A percentile compares a stretch with the other conserved stretches of the same genome.
Evolutionary conservation across 176 grass and related monocot species (phyloP).

Genomic region (Avena insularis): DNA sequence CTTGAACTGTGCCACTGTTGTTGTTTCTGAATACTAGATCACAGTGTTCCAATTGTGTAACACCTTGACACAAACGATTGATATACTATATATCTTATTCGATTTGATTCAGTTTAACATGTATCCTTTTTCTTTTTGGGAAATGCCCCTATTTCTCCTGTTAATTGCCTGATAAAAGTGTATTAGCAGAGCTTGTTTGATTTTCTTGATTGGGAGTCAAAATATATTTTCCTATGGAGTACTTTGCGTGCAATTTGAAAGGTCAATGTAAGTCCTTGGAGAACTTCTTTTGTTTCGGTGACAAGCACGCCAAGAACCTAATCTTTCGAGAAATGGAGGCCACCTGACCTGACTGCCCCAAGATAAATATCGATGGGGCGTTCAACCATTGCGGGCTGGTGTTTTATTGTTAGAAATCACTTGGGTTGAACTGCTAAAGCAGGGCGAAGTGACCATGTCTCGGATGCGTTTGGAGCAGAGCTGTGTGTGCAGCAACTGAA

Average conservation of each 20-base stretch:
- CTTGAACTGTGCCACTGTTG: neutral
- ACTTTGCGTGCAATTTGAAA: neutral
- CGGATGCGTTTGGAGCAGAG: too few species aligned
- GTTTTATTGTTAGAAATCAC: too few species aligned
- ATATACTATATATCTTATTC: neutral
- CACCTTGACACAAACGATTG: neutral
- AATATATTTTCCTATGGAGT: neutral
- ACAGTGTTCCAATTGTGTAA: neutral
- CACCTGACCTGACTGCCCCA: neutral
- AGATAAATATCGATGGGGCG: neutral
- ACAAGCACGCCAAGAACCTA: neutral
- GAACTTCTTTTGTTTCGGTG: neutral
- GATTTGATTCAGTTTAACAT: neutral
- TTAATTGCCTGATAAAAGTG: neutral
- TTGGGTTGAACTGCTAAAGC: too few species aligned
- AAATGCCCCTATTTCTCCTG: neutral
- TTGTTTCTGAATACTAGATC: conserved; percentile 26
- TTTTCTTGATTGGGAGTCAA: neutral
- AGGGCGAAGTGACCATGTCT: too few species aligned
- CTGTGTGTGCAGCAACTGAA: too few species aligned
- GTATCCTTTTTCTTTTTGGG: neutral
- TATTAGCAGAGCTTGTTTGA: neutral
- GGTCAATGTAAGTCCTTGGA: neutral
- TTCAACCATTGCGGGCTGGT: too few species aligned
- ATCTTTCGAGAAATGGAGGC: neutral